Percentiles rank a stretch among this genome's conserved stretches.
phyloP scores from a whole-genome alignment of 345 rosid species.

The Lepidium didymum region DNA sequence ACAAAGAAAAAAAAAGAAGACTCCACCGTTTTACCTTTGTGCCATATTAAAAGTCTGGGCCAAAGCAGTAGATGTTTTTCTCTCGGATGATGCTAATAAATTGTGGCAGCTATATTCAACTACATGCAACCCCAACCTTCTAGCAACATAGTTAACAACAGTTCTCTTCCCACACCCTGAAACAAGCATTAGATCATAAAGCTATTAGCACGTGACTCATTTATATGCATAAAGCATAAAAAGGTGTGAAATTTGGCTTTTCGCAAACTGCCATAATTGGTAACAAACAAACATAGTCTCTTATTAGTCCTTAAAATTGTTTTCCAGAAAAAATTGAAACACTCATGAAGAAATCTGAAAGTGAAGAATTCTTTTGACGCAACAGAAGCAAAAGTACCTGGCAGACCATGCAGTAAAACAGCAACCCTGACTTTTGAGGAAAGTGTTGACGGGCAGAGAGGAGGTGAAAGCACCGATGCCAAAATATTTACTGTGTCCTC shows the following conservation, averaged over 20 bases:
- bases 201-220: not conserved
- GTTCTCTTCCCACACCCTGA: slow-evolving; percentile 94
- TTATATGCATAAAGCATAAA: not conserved
- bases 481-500: slow-evolving; percentile 53
- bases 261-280: not conserved
- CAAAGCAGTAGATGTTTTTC: slow-evolving; percentile 62
- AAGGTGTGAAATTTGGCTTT: not conserved
- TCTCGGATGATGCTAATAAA: slow-evolving; percentile 68
- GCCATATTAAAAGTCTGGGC: slow-evolving; percentile 81
- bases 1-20: not conserved
- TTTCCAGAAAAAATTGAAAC: not conserved
- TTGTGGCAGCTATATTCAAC: slow-evolving; percentile 90
- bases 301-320: not conserved
- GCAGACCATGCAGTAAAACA: slow-evolving; percentile 64
- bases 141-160: slow-evolving; percentile 69
- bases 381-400: slow-evolving; percentile 41
- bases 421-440: slow-evolving; percentile 88
- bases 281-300: not conserved
- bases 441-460: slow-evolving; percentile 73
- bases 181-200: slow-evolving; percentile 1
- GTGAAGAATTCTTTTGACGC: not conserved
- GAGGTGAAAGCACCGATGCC: slow-evolving; percentile 74
- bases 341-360: not conserved
- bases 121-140: slow-evolving; percentile 73
- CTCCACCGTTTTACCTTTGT: slow-evolving; percentile 49